Evolutionary conservation across 2,329 filamentous ascomycete genomes (phyloP).

Genomic region (Phialophora tarda): DNA sequence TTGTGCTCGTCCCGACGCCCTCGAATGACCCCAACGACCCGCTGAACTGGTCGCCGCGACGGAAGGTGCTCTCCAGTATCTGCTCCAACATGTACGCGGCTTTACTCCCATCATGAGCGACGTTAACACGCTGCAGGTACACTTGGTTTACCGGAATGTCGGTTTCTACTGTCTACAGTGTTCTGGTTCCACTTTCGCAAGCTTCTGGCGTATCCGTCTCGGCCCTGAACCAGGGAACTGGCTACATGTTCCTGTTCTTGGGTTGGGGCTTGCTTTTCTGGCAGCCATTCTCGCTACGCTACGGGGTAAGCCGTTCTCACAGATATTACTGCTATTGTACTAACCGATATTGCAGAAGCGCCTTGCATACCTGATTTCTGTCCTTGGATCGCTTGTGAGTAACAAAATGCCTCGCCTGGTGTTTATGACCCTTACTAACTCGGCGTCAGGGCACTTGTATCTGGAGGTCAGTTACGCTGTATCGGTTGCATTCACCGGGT

Average conservation of each 20-base stretch:
- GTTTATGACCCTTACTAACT: conserved; percentile 6
- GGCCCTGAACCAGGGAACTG: conserved; percentile 56
- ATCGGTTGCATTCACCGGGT: conserved; percentile 34
- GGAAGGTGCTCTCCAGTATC: conserved; percentile 45
- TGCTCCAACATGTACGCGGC: conserved; percentile 46
- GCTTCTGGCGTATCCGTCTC: conserved; percentile 51
- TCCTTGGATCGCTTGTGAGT: conserved; percentile 45
- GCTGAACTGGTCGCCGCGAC: conserved; percentile 46
- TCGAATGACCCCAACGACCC: conserved; percentile 50
- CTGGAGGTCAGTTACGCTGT: conserved; percentile 42
- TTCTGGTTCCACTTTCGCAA: conserved; percentile 47
- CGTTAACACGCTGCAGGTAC: conserved; percentile 42
- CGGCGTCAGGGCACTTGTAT: conserved; percentile 19
- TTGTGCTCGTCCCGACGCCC: conserved; percentile 47
- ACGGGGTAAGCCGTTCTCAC: conserved; percentile 41
- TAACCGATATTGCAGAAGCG: conserved; percentile 28
- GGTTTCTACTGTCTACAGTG: conserved; percentile 43
- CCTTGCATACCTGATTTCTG: conserved; percentile 39
- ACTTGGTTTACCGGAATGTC: conserved; percentile 45
- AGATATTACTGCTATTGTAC: not conserved
- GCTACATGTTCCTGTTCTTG: conserved; percentile 52
- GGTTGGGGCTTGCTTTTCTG: conserved; percentile 49
- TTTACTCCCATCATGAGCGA: not conserved
- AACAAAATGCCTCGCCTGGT: not conserved
- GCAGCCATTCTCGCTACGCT: conserved; percentile 56